These are phyloP conservation scores for Chrysopogon serrulatus DNA, from an alignment of 176 grass and related monocot genomes.

Conservation along the genomic window DNA sequence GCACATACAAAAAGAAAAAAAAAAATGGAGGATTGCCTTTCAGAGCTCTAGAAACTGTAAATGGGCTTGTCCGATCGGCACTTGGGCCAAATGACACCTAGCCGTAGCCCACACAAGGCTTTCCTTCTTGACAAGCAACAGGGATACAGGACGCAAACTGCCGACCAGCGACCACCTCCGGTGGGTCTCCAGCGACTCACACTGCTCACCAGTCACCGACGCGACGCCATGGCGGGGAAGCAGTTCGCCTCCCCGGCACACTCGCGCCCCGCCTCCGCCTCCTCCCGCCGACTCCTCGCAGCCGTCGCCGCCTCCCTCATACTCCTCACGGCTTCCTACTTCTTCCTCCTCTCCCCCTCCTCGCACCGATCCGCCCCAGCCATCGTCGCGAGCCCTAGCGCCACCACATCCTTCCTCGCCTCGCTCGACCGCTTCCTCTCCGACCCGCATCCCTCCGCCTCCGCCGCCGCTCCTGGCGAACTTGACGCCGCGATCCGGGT, in stretches of 20 bases:
- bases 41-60: not conserved
- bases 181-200: not conserved
- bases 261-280: constrained; percentile 35
- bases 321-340: constrained; percentile 24
- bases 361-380: not conserved
- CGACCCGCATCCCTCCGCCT: constrained; percentile 27
- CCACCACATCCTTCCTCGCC: constrained; percentile 37
- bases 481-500: constrained; percentile 48
- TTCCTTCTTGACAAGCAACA: not conserved
- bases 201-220: not conserved
- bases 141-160: not conserved
- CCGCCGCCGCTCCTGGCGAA: not conserved
- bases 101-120: not conserved
- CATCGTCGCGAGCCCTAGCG: constrained; percentile 1
- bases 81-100: not conserved
- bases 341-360: constrained; percentile 40
- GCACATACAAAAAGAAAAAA: not conserved
- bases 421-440: constrained; percentile 70
- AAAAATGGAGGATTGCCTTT: not conserved
- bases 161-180: not conserved
- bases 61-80: not conserved
- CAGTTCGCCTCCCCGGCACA: constrained; percentile 48
- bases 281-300: constrained; percentile 44
- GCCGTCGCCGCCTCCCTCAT: constrained; percentile 25
- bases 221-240: constrained; percentile 86